These are phyloP conservation scores for Ormosia semicastrata DNA, from an alignment of 306 rosid species.

Conservation along the genomic window DNA sequence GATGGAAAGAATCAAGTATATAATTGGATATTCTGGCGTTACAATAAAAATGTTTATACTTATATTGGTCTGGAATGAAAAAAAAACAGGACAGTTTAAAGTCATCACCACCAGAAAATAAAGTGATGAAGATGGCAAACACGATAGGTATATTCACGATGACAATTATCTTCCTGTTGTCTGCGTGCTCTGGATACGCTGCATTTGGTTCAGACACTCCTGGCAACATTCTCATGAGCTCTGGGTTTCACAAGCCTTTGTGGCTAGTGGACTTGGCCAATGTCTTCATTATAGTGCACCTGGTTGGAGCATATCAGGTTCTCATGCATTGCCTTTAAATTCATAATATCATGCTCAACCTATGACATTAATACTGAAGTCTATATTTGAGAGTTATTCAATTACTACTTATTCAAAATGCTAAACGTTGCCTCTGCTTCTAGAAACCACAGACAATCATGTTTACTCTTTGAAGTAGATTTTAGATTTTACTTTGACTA, in stretches of 20 bases:
- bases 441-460: too few relatives aligned
- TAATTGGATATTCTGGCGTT: background rate
- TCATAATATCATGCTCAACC: background rate
- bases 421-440: too few relatives aligned
- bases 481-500: background rate
- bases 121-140: conserved; percentile 61
- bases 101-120: conserved; percentile 65
- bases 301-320: conserved; percentile 73
- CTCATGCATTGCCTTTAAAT: background rate
- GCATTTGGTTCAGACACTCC: conserved; percentile 60
- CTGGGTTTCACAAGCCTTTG: conserved; percentile 51
- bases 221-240: conserved; percentile 55
- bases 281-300: conserved; percentile 53
- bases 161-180: conserved; percentile 42
- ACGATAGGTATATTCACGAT: conserved; percentile 39
- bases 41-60: background rate
- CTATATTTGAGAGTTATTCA: too few relatives aligned
- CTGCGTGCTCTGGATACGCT: conserved; percentile 52
- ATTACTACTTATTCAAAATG: background rate
- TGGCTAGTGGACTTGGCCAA: conserved; percentile 64
- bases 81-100: conserved; percentile 53
- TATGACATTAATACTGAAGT: background rate
- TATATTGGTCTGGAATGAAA: background rate
- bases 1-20: background rate
- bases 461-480: too few relatives aligned